Evolutionary conservation across 305 asterid genomes (phyloP).

Genomic region (Andrographis paniculata): DNA sequence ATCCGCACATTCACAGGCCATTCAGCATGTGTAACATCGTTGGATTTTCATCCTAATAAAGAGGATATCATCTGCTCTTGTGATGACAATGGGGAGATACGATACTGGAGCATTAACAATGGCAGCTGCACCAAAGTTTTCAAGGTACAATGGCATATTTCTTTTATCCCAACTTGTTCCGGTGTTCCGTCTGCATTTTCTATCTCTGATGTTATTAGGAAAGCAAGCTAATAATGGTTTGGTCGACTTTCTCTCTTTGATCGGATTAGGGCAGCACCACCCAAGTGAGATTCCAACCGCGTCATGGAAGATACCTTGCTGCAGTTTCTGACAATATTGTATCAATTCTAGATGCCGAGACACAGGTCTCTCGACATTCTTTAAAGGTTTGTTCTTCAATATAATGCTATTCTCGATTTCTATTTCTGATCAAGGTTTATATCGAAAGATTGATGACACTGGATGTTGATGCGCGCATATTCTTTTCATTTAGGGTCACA

Average conservation of each 20-base stretch:
- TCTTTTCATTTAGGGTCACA: conserved; percentile 47
- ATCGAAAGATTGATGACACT: too few species aligned
- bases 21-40: conserved; percentile 79
- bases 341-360: conserved; percentile 74
- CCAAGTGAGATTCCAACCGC: conserved; percentile 97
- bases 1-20: conserved; percentile 90
- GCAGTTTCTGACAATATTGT: conserved; percentile 91
- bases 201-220: not conserved
- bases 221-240: not conserved
- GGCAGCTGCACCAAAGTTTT: conserved; percentile 75
- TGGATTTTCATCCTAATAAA: conserved; percentile 95
- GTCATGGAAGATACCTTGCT: conserved; percentile 80
- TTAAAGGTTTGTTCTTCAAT: conserved; percentile 39
- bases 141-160: conserved; percentile 42
- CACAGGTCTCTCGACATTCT: conserved; percentile 75
- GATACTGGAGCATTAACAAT: conserved; percentile 81
- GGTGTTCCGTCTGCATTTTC: not conserved
- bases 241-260: not conserved
- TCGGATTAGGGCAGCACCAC: conserved; percentile 65
- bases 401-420: not conserved
- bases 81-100: conserved; percentile 89
- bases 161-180: too few species aligned
- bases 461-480: too few species aligned
- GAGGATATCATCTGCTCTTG: conserved; percentile 95
- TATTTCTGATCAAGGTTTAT: not conserved